Base-by-base conservation (phyloP, 768 basidiomycete species). In the Kwoniella sp. region DNA sequence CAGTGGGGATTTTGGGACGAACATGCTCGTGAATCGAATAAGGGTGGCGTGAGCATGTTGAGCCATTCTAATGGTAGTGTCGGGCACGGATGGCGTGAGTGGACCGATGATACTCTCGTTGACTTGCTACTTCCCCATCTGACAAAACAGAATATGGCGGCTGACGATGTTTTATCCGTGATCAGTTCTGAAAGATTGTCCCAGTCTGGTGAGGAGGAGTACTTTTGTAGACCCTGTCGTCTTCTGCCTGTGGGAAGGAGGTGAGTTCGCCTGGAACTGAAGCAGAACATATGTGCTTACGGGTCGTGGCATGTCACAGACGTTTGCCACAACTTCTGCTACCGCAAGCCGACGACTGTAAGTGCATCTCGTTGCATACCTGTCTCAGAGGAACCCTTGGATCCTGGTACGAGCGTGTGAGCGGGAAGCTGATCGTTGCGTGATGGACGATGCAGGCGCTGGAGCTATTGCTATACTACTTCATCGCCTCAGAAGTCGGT, bases 201-300 rank as follows among this genome's bases (percentile, higher is more conserved):
- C 91, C 1, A 80, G 85, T 21, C 83, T 95, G 70, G 81, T 89
- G 50, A 81, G 82, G 1, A 85, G 92, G 2, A 92, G 88, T 9
- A 92, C 90, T 76, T 92, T 96, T 73, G 88, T 93, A 30, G 94
- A 98, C 74, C 92, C 94, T 9, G 80, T 81, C 61, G 76, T 88
- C 0, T 91, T 93, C 79, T 93, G 91, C 78, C 86, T 89, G 6
- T 97, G 92, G 92, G 93, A 96, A 85, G 92, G 92, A 64, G 89
- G 90, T 89, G 70, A 63, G 85, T 83, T 24, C 19, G 12, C 27
- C 2, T 24, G 22, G 13, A 17, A 17, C 13, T 33, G 33, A 25
- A 7, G 53, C 24, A 7, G 21, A 40, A 54, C n/a, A 21, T 30
- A 1, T 33, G 19, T 44, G 22, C 27, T 24, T 7, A 47, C 33